These are phyloP conservation scores for Juncus effusus DNA, from an alignment of 176 grass and related monocot species.

Conservation along the genomic window DNA sequence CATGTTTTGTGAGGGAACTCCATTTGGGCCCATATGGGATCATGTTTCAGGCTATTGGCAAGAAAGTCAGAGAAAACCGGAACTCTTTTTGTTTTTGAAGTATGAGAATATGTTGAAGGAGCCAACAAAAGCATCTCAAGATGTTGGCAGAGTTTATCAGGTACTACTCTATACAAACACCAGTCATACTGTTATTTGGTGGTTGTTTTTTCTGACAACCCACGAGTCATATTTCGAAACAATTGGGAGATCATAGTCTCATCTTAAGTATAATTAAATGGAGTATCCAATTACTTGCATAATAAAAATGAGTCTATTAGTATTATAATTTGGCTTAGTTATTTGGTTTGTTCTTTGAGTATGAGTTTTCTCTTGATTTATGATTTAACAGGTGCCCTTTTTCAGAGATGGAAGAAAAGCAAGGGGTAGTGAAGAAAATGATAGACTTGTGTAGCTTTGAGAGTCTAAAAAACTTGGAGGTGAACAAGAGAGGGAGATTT, in stretches of 20 bases:
- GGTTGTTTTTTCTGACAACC: no score
- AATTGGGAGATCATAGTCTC: no score
- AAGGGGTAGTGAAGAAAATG: conserved; percentile 16
- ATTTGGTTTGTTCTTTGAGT: no score
- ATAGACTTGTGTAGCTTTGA: conserved; percentile 50
- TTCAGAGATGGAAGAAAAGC: conserved; percentile 27
- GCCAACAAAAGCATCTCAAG: conserved; percentile 10
- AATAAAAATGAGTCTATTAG: no score
- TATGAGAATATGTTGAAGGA: conserved; percentile 44
- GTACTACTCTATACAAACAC: no score
- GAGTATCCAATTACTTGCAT: no score
- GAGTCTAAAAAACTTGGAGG: conserved; percentile 36
- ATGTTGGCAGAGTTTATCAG: conserved; percentile 37
- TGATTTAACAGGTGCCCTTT: conserved; percentile 25
- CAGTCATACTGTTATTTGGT: no score
- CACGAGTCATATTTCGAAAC: no score
- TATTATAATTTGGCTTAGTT: no score
- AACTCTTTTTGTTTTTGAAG: conserved; percentile 38
- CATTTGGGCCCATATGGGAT: conserved; percentile 45
- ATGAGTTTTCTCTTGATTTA: no score
- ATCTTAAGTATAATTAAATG: no score
- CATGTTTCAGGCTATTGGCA: conserved; percentile 41
- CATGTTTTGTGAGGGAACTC: conserved; percentile 35
- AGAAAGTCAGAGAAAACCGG: conserved; percentile 18
- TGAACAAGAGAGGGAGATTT: conserved; percentile 23